A percentile compares a stretch with the other conserved stretches of the same genome.
phyloP scores from a whole-genome alignment of 2,329 filamentous ascomycete genomes.

The Fusarium sp. region DNA sequence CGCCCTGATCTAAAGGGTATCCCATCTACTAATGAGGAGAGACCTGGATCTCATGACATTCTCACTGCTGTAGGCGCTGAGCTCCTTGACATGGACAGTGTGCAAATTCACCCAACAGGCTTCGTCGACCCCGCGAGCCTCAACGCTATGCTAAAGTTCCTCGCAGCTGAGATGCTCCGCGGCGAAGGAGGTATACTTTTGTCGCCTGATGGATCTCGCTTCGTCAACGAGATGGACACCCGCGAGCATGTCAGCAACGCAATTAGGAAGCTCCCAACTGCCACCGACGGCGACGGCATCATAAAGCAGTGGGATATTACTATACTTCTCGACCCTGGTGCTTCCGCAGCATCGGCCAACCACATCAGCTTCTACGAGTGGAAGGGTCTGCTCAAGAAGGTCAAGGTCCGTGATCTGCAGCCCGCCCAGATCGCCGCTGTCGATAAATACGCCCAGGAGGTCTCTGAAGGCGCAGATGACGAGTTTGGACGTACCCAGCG shows the following conservation, averaged over 20 bases:
- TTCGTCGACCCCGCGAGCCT: constrained; percentile 65
- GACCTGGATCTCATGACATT: constrained; percentile 61
- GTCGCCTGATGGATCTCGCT: constrained; percentile 56
- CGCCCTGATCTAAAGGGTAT: constrained; percentile 66
- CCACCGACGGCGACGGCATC: constrained; percentile 41
- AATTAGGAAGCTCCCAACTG: constrained; percentile 55
- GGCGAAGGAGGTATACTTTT: constrained; percentile 70
- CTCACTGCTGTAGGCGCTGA: constrained; percentile 53
- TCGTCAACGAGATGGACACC: constrained; percentile 71
- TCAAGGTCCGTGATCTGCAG: constrained; percentile 60
- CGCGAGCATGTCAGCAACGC: constrained; percentile 63
- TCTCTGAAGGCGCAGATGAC: constrained; percentile 52
- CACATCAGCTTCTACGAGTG: constrained; percentile 71
- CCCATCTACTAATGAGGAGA: constrained; percentile 70
- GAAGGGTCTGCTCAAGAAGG: constrained; percentile 68
- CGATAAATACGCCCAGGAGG: constrained; percentile 58
- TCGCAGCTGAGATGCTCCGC: constrained; percentile 69
- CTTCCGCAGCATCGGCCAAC: constrained; percentile 59
- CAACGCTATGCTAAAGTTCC: constrained; percentile 63
- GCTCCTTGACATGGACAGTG: constrained; percentile 62
- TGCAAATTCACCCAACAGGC: constrained; percentile 72
- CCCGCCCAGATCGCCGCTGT: constrained; percentile 54
- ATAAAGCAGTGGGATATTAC: constrained; percentile 66
- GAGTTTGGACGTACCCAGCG: constrained; percentile 60
- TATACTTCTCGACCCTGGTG: constrained; percentile 67